Percentiles rank a stretch among this genome's conserved stretches.
Evolutionary conservation across 768 basidiomycete genomes (phyloP).

Genomic region (Termitomyces sp.): DNA sequence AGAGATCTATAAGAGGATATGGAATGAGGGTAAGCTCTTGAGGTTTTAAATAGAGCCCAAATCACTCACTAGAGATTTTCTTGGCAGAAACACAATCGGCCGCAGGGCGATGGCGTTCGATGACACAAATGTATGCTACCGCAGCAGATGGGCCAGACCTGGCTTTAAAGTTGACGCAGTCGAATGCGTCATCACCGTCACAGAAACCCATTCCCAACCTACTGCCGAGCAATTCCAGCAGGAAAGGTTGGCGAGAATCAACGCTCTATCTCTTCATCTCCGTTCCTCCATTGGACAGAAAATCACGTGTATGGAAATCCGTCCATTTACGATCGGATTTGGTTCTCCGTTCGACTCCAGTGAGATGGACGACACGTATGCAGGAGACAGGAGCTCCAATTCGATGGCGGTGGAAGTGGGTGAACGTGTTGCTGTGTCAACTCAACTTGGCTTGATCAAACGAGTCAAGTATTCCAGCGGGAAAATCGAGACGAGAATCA

Average conservation of each 20-base stretch:
- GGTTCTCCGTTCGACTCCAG: conserved; percentile 4
- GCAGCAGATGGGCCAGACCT: background rate
- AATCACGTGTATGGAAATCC: conserved; percentile 13
- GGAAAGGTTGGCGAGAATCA: conserved; percentile 7
- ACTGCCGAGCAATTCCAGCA: background rate
- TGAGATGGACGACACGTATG: conserved; percentile 16
- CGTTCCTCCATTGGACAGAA: conserved; percentile 10
- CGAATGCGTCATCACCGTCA: background rate
- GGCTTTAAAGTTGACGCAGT: background rate
- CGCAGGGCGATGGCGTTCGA: conserved; percentile 15
- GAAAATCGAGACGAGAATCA: too few species aligned
- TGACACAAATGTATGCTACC: conserved; percentile 9
- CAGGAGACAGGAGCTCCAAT: background rate
- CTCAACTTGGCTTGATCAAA: conserved; percentile 17
- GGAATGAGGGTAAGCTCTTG: conserved; percentile 7
- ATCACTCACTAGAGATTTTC: background rate
- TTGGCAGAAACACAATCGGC: conserved; percentile 15
- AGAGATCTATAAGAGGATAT: conserved; percentile 9
- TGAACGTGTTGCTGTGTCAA: conserved; percentile 15
- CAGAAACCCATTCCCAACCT: background rate
- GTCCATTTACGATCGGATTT: background rate
- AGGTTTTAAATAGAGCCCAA: too few species aligned
- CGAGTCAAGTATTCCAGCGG: background rate
- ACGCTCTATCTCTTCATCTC: conserved; percentile 7
- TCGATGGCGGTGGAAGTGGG: background rate